Conservation (phyloP, 2,329 filamentous ascomycete genomes). For the Diaporthe destruens region DNA sequence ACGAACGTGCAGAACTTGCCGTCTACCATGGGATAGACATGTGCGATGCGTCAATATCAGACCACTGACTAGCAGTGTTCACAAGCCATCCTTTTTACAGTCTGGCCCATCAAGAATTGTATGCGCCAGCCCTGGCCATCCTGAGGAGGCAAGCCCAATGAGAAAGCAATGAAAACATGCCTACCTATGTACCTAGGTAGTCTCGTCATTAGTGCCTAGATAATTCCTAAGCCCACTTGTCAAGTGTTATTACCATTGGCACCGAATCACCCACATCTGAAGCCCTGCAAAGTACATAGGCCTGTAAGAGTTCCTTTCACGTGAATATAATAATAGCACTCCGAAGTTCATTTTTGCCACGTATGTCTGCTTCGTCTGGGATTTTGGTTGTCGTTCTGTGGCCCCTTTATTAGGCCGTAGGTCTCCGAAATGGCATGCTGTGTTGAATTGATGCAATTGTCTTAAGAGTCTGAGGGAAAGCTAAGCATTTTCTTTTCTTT, state of each 20-base stretch:
- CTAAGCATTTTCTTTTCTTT: too few species aligned
- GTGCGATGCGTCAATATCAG: neutral
- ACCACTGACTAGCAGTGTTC: neutral
- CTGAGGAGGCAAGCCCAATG: too few species aligned
- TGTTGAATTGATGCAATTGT: neutral
- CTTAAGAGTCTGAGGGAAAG: neutral
- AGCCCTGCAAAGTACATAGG: too few species aligned
- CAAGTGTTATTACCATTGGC: too few species aligned
- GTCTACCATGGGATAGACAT: too few species aligned
- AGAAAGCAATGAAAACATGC: too few species aligned
- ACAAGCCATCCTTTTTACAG: neutral
- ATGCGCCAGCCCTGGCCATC: neutral
- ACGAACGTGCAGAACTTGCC: neutral
- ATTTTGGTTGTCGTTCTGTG: neutral
- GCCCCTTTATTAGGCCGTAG: neutral
- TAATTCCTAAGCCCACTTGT: neutral
- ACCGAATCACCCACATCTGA: neutral
- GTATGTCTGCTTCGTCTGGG: neutral
- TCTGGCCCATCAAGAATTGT: neutral
- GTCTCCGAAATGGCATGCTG: neutral
- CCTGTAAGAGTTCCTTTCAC: neutral
- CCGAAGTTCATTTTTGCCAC: neutral
- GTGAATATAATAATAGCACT: neutral
- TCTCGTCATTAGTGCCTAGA: too few species aligned
- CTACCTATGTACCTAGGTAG: too few species aligned